Conservation (phyloP, 305 asterid species). For the Andrographis paniculata region DNA sequence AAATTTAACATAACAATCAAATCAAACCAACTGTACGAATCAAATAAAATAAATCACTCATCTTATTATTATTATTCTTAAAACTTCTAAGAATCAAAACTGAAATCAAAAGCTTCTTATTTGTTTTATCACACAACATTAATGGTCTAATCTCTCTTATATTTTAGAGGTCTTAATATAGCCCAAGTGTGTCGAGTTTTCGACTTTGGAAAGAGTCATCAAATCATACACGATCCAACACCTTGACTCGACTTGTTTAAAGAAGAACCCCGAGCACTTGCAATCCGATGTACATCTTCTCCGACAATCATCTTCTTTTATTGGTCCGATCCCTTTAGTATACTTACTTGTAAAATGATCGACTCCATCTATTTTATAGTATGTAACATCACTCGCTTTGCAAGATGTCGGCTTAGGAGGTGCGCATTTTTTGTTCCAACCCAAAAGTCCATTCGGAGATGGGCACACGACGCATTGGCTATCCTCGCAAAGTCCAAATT, state of each 20-base stretch:
- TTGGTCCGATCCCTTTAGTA: conserved; percentile 23
- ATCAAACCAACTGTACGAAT: no score
- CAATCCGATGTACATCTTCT: conserved; percentile 28
- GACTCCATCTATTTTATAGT: conserved; percentile 30
- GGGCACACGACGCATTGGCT: conserved; percentile 42
- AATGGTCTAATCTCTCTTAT: no score
- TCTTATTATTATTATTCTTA: no score
- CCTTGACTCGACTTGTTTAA: conserved; percentile 21
- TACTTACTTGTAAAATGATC: conserved; percentile 23
- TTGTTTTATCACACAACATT: no score
- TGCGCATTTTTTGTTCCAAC: conserved; percentile 29
- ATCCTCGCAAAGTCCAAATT: conserved; percentile 31
- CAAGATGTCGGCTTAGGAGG: conserved; percentile 24
- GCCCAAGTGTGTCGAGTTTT: conserved; percentile 27
- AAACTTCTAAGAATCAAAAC: no score
- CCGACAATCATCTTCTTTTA: conserved; percentile 22
- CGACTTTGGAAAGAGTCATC: conserved; percentile 24
- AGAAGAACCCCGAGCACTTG: conserved; percentile 39
- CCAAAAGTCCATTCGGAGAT: conserved; percentile 28
- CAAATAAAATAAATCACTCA: no score
- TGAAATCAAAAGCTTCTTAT: no score
- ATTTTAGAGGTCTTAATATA: conserved; percentile 18
- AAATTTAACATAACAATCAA: no score
- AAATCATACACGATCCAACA: conserved; percentile 36
- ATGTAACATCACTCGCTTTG: conserved; percentile 15